Evolutionary conservation across 495 filamentous ascomycete genomes (phyloP), one percentile per base, ranked within the genome.

Genomic region (Aspergillus sparsus): DNA sequence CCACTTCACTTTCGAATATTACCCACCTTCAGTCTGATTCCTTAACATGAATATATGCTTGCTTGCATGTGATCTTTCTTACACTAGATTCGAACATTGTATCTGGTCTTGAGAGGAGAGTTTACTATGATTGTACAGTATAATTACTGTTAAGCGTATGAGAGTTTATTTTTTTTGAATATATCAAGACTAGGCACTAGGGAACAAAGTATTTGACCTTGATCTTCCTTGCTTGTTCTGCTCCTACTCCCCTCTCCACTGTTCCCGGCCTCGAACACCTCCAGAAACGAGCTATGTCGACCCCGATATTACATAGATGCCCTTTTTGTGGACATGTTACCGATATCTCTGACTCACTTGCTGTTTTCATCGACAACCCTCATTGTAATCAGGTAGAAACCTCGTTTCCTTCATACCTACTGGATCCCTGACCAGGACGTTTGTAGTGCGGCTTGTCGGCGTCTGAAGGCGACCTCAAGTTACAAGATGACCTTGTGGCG

Each of bases 401-500:
- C 57, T 52, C 49, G 41, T 35, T 31, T 49, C 15, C 54, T 33
- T 50, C 51, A 37, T 1, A 13, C 56, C 55, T 6, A 15, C 35
- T 55, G 21, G 39, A 39, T 53, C 34, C 32, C 63, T 68, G 49
- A 68, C 66, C n/a, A 56, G 12, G 55, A 57, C 57, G 34, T 49
- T 44, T 65, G 11, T 61, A 77, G 74, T 77, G 74, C 46, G 72
- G 75, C 9, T 59, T 77, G 33, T 74, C 72, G 33, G 71, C 68
- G n/a, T 71, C 70, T 2, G 75, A 76, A 66, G 64, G 72, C 66
- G 76, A 74, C 56, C 74, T 79, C 67, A 77, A 84, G 44, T 65
- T 76, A 47, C 80, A 86, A 62, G 86, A 91, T 41, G 89, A 90
- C 39, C 85, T 92, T 16, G 76, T 82, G 11, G 71, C 78, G n/a